Conservation (phyloP, 306 rosid genomes). For the Bauhinia variegata region DNA sequence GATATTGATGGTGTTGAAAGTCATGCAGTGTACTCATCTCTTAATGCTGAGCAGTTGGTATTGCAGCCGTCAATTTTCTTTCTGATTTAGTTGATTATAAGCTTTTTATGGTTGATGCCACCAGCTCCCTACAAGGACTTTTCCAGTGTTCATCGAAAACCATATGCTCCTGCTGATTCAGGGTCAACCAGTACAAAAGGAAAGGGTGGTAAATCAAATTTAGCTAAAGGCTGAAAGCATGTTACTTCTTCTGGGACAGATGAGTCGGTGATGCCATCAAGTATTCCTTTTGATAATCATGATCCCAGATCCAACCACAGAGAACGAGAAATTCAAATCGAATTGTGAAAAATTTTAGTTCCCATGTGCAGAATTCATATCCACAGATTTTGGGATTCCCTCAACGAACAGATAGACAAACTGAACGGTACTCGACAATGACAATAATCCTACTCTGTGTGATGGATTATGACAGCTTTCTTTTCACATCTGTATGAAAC, state of each 20-base stretch:
- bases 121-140: constrained; percentile 56
- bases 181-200: constrained; percentile 61
- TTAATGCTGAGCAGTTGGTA: constrained; percentile 65
- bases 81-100: constrained; percentile 67
- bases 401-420: no score
- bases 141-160: constrained; percentile 58
- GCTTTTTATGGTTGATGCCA: constrained; percentile 71
- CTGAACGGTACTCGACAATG: no score
- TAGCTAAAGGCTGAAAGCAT: constrained; percentile 49
- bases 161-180: constrained; percentile 44
- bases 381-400: constrained; percentile 35
- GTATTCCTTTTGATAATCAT: constrained; percentile 42
- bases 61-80: constrained; percentile 76
- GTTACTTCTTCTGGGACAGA: constrained; percentile 51
- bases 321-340: constrained; percentile 54
- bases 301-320: constrained; percentile 49
- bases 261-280: constrained; percentile 45
- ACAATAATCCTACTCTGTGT: no score
- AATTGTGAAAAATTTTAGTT: constrained; percentile 51
- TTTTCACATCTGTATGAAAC: no score
- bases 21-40: constrained; percentile 41
- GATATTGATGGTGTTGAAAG: constrained; percentile 44
- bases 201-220: constrained; percentile 51
- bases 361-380: constrained; percentile 46
- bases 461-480: no score